These are phyloP conservation scores for Butyriboletus loyo DNA, from an alignment of 768 basidiomycete genomes.

Conservation along the genomic window DNA sequence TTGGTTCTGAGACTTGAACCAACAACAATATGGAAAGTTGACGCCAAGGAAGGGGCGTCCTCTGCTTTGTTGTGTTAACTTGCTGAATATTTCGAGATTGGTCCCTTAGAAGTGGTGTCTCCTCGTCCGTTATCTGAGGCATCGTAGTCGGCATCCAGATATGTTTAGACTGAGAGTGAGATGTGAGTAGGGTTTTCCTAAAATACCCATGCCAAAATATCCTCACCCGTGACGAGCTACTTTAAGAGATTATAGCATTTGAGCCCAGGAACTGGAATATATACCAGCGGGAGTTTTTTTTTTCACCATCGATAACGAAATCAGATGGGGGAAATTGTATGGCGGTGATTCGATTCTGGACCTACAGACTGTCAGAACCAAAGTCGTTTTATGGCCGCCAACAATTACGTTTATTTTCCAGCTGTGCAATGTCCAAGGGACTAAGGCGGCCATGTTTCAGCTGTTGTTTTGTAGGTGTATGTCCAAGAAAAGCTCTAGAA, in stretches of 20 bases:
- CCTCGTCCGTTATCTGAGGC: constrained; percentile 44
- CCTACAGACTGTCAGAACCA: too few relatives aligned
- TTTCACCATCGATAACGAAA: too few relatives aligned
- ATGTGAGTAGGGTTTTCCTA: not conserved
- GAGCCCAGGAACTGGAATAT: too few relatives aligned
- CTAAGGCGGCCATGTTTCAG: too few relatives aligned
- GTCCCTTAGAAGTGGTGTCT: constrained; percentile 51
- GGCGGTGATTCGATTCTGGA: too few relatives aligned
- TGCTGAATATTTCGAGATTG: constrained; percentile 4
- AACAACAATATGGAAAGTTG: constrained; percentile 69
- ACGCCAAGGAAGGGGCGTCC: constrained; percentile 62
- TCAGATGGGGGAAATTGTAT: too few relatives aligned
- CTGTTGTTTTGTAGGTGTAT: too few relatives aligned
- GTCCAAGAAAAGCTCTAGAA: too few relatives aligned
- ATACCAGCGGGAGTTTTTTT: not conserved
- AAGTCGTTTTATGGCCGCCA: too few relatives aligned
- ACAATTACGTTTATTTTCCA: too few relatives aligned
- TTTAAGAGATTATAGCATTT: not conserved
- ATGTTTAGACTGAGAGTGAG: not conserved
- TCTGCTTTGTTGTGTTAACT: constrained; percentile 25
- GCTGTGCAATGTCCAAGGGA: too few relatives aligned
- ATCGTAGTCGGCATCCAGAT: not conserved
- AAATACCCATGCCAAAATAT: not conserved
- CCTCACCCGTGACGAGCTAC: not conserved
- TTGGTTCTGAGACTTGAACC: constrained; percentile 70